Conservation (phyloP, 768 basidiomycete genomes). For the Amanita polypyramis region DNA sequence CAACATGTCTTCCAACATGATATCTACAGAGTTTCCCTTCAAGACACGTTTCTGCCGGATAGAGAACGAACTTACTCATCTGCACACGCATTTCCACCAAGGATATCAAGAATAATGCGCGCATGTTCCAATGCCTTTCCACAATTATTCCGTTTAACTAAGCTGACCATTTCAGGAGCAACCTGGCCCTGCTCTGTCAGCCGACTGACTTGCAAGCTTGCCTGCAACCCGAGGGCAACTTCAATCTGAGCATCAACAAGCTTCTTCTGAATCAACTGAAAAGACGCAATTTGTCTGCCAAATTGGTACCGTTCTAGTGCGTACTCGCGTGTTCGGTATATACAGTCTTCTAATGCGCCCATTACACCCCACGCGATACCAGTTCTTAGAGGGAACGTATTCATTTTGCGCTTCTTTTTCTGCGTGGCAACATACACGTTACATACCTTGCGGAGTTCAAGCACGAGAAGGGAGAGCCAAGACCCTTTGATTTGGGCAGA, state of each 20-base stretch:
- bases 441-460: conserved; percentile 73
- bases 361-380: conserved; percentile 95
- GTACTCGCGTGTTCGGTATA: conserved; percentile 67
- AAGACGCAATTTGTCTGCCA: conserved; percentile 78
- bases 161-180: conserved; percentile 89
- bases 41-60: not conserved
- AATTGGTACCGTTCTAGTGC: conserved; percentile 90
- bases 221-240: conserved; percentile 64
- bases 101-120: conserved; percentile 73
- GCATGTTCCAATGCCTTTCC: conserved; percentile 85
- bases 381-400: conserved; percentile 29
- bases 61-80: conserved; percentile 61
- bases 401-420: conserved; percentile 6
- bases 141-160: conserved; percentile 94
- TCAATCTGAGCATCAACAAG: conserved; percentile 90
- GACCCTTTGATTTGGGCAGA: conserved; percentile 67
- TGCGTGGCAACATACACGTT: conserved; percentile 1
- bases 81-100: conserved; percentile 88
- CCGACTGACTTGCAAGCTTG: conserved; percentile 72
- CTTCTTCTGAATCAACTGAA: conserved; percentile 98
- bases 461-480: conserved; percentile 85
- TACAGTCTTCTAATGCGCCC: conserved; percentile 91
- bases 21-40: conserved; percentile 40
- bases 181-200: conserved; percentile 69
- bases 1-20: conserved; percentile 89